These are phyloP conservation scores for Mycena alexandri DNA, from an alignment of 768 basidiomycete species.

Conservation along the genomic window DNA sequence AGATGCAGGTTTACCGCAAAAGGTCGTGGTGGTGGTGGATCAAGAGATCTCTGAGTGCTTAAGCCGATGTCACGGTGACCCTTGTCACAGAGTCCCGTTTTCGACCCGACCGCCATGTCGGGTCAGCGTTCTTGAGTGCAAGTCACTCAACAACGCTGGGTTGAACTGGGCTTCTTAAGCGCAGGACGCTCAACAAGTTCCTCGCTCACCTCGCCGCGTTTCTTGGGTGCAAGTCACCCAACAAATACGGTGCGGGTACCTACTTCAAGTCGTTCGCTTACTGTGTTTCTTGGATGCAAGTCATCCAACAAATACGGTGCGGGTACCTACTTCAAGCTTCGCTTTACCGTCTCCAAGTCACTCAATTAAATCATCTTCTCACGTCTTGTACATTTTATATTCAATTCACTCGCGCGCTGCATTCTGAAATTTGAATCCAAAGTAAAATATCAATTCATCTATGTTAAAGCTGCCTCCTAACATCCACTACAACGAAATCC, in stretches of 20 bases:
- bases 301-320: not conserved
- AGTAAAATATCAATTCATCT: too few relatives aligned
- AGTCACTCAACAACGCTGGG: not conserved
- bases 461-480: too few relatives aligned
- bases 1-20: not conserved
- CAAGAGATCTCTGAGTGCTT: too few relatives aligned
- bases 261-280: not conserved
- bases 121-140: not conserved
- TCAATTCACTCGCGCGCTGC: not conserved
- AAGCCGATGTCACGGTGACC: not conserved
- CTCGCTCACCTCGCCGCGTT: not conserved
- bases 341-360: not conserved
- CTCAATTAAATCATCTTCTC: not conserved
- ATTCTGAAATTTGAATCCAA: not conserved
- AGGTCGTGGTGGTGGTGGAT: not conserved
- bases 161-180: not conserved
- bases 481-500: too few relatives aligned
- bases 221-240: not conserved
- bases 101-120: not conserved
- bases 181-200: not conserved
- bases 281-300: slow-evolving; percentile 7
- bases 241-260: not conserved
- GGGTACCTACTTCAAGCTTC: not conserved
- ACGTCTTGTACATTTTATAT: not conserved
- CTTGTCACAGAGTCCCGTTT: not conserved